phyloP scores from a whole-genome alignment of 2,329 filamentous ascomycete genomes.

The Clathrospora elynae region DNA sequence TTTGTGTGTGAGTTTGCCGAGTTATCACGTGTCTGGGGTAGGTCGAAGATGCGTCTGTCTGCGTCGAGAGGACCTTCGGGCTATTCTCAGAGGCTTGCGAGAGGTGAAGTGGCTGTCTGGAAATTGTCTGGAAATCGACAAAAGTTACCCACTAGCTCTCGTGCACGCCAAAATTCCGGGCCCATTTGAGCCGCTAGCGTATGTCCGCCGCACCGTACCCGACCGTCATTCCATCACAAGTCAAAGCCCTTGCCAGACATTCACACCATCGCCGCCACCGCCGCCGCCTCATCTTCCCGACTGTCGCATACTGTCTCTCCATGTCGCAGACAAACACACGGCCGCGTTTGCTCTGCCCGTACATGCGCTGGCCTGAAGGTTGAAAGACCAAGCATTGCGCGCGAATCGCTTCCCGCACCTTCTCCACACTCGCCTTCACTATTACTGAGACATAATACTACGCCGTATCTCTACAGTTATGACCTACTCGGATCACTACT shows the following conservation, averaged over 20 bases:
- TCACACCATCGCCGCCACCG: slow-evolving; percentile 21
- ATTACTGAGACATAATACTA: background rate
- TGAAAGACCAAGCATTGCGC: slow-evolving; percentile 25
- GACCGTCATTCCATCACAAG: slow-evolving; percentile 13
- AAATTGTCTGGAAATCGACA: slow-evolving; percentile 1
- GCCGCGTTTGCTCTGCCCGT: slow-evolving; percentile 36
- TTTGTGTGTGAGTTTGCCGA: background rate
- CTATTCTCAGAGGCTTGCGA: too few relatives aligned
- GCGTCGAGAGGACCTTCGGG: too few relatives aligned
- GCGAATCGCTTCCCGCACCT: slow-evolving; percentile 14
- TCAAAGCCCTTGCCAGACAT: slow-evolving; percentile 15
- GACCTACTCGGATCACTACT: slow-evolving; percentile 27
- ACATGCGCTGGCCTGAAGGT: slow-evolving; percentile 43
- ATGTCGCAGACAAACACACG: slow-evolving; percentile 43
- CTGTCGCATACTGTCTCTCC: slow-evolving; percentile 23
- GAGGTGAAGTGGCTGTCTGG: background rate
- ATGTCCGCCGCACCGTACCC: slow-evolving; percentile 23
- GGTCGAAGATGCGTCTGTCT: too few relatives aligned
- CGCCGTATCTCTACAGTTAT: slow-evolving; percentile 23
- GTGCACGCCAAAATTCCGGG: slow-evolving; percentile 19
- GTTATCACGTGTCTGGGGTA: too few relatives aligned
- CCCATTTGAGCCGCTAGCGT: slow-evolving; percentile 14
- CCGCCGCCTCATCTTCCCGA: slow-evolving; percentile 13
- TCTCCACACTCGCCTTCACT: slow-evolving; percentile 11
- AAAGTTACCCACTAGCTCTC: slow-evolving; percentile 22